These are phyloP conservation scores for Clarireedia sp. DNA, from an alignment of 2,329 filamentous ascomycete species.

Conservation along the genomic window DNA sequence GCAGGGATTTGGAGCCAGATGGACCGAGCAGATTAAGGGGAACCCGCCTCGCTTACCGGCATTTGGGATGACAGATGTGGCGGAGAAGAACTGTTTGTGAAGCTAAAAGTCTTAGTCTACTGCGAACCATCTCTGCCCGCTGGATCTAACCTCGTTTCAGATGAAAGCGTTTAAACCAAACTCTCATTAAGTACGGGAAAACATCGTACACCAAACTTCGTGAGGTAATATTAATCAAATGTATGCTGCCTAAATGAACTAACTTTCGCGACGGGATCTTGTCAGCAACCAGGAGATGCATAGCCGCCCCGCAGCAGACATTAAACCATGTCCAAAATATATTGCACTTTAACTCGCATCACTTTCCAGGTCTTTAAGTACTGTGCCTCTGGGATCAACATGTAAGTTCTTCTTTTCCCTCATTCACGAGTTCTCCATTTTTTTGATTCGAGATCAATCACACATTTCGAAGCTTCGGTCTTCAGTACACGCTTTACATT, in stretches of 20 bases:
- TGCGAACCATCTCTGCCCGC: not conserved
- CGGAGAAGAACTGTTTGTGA: not conserved
- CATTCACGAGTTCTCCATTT: not conserved
- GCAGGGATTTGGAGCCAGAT: no score
- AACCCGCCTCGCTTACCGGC: not conserved
- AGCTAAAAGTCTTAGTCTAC: not conserved
- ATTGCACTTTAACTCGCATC: not conserved
- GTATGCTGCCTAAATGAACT: not conserved
- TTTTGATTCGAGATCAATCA: not conserved
- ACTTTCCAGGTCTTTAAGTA: not conserved
- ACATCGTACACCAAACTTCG: not conserved
- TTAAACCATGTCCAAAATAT: not conserved
- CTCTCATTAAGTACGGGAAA: not conserved
- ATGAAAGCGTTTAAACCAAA: no score
- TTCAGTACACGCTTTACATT: not conserved
- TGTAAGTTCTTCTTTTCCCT: not conserved
- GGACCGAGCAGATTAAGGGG: no score
- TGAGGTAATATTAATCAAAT: not conserved
- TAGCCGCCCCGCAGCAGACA: not conserved
- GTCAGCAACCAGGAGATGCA: not conserved
- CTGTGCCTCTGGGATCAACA: no score
- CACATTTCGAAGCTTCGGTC: not conserved
- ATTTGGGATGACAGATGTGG: not conserved
- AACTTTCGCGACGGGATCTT: not conserved
- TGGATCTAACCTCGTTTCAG: not conserved